Evolutionary conservation across 495 filamentous ascomycete genomes (phyloP), one percentile per base, ranked within the genome.

Genomic region (Trichoderma virens): DNA sequence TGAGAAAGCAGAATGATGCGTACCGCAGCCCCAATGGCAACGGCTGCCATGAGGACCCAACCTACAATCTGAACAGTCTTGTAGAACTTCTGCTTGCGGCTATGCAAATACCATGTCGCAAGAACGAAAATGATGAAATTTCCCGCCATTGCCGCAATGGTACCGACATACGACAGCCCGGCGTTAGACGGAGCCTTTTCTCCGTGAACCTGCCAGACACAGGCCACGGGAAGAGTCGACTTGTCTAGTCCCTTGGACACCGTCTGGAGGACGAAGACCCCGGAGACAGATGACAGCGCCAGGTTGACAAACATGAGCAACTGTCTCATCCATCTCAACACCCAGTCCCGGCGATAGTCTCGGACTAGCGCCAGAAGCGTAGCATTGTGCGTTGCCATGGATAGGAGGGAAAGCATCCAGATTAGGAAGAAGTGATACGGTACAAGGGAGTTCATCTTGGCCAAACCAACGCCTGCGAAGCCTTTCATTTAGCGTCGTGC

Each of bases 391-490:
- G 83, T 82, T 18, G 81, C 80, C 69, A 82, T 86, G 13, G 82
- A 82, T 18, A 86, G 73, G 27, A 84, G 65, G 0, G 80, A 80
- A 3, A 86, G 75, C 76, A 85, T 83, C 83, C 84, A 86, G 62
- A 86, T 76, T 61, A 85, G 74, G 73, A 86, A 85, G 73, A 85
- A 85, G 70, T 86, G 84, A 73, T 86, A 86, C 0, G 81, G 77
- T 11, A 81, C 73, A 66, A 86, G 75, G n/a, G 74, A 71, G 25
- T 74, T 47, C 27, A 77, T 73, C 68, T 82, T 80, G 0, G 77
- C 77, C 0, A 86, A 75, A 9, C 78, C 84, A 41, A 85, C 75
- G 67, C 70, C 61, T 62, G 38, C 38, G 27, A 30, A 43, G 38
- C 61, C 35, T 67, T 62, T 72, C n/a, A 23, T 39, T 47, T 54